A percentile compares a stretch with the other conserved stretches of the same genome.
phyloP scores from a whole-genome alignment of 768 basidiomycete species.

The Boletus coccyginus region DNA sequence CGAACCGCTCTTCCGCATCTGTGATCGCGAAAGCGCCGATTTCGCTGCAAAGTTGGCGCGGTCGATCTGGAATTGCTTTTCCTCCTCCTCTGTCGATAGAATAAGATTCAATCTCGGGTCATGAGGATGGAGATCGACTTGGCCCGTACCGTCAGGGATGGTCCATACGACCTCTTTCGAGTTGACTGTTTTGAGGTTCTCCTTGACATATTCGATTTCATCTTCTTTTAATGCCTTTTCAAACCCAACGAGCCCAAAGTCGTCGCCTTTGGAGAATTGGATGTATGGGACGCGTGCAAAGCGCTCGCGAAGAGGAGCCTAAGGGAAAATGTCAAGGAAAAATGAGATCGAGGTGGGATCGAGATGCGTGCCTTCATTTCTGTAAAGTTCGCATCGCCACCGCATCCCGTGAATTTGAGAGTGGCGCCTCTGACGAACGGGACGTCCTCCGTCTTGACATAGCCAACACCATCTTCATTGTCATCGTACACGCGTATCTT shows the following conservation, averaged over 20 bases:
- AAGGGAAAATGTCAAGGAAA: neutral
- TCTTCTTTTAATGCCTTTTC: constrained; percentile 70
- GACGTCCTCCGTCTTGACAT: constrained; percentile 42
- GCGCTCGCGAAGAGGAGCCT: constrained; percentile 48
- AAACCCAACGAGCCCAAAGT: constrained; percentile 48
- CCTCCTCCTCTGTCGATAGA: constrained; percentile 56
- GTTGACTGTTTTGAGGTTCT: constrained; percentile 61
- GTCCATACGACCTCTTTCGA: constrained; percentile 65
- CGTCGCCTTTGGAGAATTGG: constrained; percentile 45
- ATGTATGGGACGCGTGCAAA: constrained; percentile 48
- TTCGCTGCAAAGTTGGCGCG: constrained; percentile 69
- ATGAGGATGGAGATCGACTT: neutral
- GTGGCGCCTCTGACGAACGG: constrained; percentile 45
- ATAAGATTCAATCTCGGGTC: neutral
- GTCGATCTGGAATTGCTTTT: constrained; percentile 70
- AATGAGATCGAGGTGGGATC: neutral
- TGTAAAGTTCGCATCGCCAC: constrained; percentile 58
- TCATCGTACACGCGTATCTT: constrained; percentile 57
- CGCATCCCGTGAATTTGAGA: constrained; percentile 49
- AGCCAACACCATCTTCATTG: constrained; percentile 49
- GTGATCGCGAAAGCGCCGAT: constrained; percentile 39
- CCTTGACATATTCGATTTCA: constrained; percentile 67
- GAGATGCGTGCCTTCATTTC: constrained; percentile 47
- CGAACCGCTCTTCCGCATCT: constrained; percentile 34
- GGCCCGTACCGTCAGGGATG: constrained; percentile 51